These are phyloP conservation scores for Wolfiporia cocos DNA, from an alignment of 1,284 basidiomycete genomes.

Conservation along the genomic window DNA sequence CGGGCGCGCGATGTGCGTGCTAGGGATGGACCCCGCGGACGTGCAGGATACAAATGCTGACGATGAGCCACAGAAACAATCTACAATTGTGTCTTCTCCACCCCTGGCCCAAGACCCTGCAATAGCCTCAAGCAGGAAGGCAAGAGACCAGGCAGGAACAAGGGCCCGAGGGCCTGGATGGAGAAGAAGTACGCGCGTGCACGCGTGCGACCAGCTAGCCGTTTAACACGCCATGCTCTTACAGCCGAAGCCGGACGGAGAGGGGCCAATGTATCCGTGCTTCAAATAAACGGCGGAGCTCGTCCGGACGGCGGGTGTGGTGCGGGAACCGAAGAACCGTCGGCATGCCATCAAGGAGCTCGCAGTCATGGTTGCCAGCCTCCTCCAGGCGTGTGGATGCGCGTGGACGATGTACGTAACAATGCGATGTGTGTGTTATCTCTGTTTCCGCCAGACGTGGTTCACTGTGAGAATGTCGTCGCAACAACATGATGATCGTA, in stretches of 20 bases:
- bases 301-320: constrained; percentile 29
- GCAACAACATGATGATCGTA: constrained; percentile 49
- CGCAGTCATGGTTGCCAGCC: constrained; percentile 44
- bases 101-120: too few species aligned
- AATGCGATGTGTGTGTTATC: constrained; percentile 39
- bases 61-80: too few species aligned
- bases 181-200: constrained; percentile 36
- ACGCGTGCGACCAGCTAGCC: constrained; percentile 40
- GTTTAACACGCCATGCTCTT: constrained; percentile 36
- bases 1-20: constrained; percentile 37
- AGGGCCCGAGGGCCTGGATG: constrained; percentile 24
- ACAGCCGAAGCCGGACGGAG: constrained; percentile 13
- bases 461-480: neutral
- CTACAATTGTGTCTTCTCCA: too few species aligned
- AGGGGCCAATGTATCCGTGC: constrained; percentile 20
- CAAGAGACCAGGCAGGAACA: constrained; percentile 30
- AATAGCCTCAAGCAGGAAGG: constrained; percentile 13
- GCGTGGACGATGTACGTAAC: constrained; percentile 50
- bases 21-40: constrained; percentile 23
- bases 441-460: neutral
- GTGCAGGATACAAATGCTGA: too few species aligned
- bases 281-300: constrained; percentile 34
- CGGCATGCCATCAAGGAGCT: constrained; percentile 50
- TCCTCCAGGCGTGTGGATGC: constrained; percentile 48
- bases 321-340: constrained; percentile 41